Base-by-base conservation (phyloP, 768 basidiomycete species). In the Boletellus ananas region DNA sequence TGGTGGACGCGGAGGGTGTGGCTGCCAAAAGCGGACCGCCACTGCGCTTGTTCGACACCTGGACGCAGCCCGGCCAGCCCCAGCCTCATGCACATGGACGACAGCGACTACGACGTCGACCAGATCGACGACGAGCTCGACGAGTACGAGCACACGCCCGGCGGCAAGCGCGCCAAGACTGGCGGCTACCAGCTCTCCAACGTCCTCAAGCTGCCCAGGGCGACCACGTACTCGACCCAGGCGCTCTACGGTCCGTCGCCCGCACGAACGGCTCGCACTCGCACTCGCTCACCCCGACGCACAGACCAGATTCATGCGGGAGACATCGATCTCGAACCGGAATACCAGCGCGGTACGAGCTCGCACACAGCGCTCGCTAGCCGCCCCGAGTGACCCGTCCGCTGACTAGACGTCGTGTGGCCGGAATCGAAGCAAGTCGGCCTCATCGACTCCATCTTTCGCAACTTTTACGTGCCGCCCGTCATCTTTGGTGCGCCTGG, bases 381-480 rank as follows among this genome's bases (percentile, higher is more conserved):
- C 16, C 11, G 10, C 46, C 17, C 42, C n/a, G 27, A 40, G 27
- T 25, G 16, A 38, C 40, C 13, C 6, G 18, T 18, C 3, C 20
- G 2, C 9, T 4, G 1, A 13, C 10, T 44, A 87, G 87, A 83
- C 41, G 80, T 91, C 34, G 90, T 92, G 1, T 92, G 89, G 90
- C 74, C 85, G 0, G 84, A 87, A 52, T 57, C 72, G 3, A 90
- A 90, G 65, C 87, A 90, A 63, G 78, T 83, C 18, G 79, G 80
- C 0, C 74, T 92, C 23, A 81, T 92, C 36, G 90, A 91, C 62
- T 87, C 85, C 2, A 74, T 90, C 11, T 79, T 87, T 52, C 81
- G 85, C 38, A 89, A 90, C 60, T 89, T 83, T 52, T 89, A 88
- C 48, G 78, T 92, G 9, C 90, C 90, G 0, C 85, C 89, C 0